Base-by-base conservation (phyloP, 257 asterid species). In the Salvia hispanica region DNA sequence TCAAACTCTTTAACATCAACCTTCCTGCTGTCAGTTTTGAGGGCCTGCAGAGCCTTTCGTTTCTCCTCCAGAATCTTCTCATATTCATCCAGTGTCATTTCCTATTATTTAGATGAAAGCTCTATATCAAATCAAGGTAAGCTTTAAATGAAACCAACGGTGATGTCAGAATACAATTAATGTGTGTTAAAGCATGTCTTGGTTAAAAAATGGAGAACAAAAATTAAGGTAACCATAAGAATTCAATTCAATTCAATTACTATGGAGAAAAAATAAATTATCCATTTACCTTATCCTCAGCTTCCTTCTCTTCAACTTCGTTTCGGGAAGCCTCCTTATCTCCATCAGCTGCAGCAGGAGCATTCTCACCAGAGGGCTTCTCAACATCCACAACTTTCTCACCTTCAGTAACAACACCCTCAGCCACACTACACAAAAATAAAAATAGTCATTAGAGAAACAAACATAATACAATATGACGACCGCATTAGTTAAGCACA, bases 61-160 rank as follows among this genome's bases (percentile, higher is more conserved):
- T 87, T 92, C 70, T 92, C 98, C 56, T 88, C 96, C 62, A 81
- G 79, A 73, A 85, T 64, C 83, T 86, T 92, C 80, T 88, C 96
- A 53, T 90, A 92, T 80, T 92, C 98, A 73, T 86, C 97, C 72
- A 92, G 86, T 7, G 98, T 92, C 98, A 92, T 92, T 77, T 88
- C 97, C 98, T 92, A 76, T 73, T 58, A 21, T 51, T 16, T 39
- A 25, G 31, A 25, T 36, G 28, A 25, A 10, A 15, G 25, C 18
- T 66, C 34, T 15, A 9, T 44, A 37, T 46, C 57, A 48, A 64
- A 42, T 55, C 33, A 37, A 47, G 21, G 31, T 4, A 62, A 9
- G 7, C 21, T 60, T 62, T 11, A 42, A 21, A 40, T 31, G 4
- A 36, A 34, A 31, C 37, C 6, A 62, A 28, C 3, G 10, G 31